Conservation (phyloP, 371 early-diverging fungal genomes). For the Mortierella sp. region DNA sequence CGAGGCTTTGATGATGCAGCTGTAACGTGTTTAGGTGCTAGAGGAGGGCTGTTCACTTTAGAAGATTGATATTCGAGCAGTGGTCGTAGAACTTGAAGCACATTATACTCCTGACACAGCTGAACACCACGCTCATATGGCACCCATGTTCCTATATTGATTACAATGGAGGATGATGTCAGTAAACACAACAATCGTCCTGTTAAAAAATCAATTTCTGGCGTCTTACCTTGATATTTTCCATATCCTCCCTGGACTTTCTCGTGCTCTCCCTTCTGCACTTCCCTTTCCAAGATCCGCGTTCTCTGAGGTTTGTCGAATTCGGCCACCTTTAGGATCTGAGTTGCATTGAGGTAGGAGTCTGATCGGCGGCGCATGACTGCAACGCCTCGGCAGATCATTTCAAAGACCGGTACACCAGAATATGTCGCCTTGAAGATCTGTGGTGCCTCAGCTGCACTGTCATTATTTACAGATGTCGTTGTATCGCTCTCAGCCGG, state of each 20-base stretch:
- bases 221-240: slow-evolving; percentile 90
- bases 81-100: slow-evolving; percentile 57
- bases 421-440: slow-evolving; percentile 85
- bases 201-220: slow-evolving; percentile 14
- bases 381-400: slow-evolving; percentile 83
- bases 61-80: slow-evolving; percentile 57
- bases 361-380: slow-evolving; percentile 91
- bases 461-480: not conserved
- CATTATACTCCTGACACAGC: slow-evolving; percentile 63
- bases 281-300: slow-evolving; percentile 89
- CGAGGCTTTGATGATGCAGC: slow-evolving; percentile 52
- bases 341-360: slow-evolving; percentile 93
- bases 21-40: slow-evolving; percentile 65
- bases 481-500: not conserved
- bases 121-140: slow-evolving; percentile 86
- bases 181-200: not conserved
- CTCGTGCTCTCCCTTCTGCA: slow-evolving; percentile 84
- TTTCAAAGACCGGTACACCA: slow-evolving; percentile 92
- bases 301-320: slow-evolving; percentile 92
- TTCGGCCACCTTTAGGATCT: slow-evolving; percentile 94
- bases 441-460: slow-evolving; percentile 15
- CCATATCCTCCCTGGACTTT: slow-evolving; percentile 97
- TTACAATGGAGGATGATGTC: not conserved
- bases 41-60: slow-evolving; percentile 58
- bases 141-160: slow-evolving; percentile 75